phyloP scores from a whole-genome alignment of 2,329 filamentous ascomycete species.

The Ophiosphaerella herpotricha region DNA sequence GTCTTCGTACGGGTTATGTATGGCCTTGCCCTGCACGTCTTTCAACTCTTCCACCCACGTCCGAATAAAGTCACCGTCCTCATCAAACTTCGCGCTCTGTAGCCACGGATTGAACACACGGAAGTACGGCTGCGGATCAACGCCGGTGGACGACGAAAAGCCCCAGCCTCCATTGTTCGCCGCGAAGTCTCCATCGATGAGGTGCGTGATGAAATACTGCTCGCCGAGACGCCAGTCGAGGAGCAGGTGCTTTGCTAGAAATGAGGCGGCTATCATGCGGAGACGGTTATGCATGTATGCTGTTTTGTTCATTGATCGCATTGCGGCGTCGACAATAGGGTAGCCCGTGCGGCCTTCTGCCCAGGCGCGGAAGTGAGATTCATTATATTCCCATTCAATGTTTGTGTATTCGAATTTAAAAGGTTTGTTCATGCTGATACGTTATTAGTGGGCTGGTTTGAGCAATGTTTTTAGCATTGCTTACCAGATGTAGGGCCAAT shows the following conservation, averaged over 20 bases:
- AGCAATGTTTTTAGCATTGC: conserved; percentile 21
- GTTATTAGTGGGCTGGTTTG: conserved; percentile 9
- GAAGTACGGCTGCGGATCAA: conserved; percentile 89
- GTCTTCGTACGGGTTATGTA: conserved; percentile 81
- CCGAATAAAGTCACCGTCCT: conserved; percentile 76
- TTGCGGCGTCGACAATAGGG: conserved; percentile 57
- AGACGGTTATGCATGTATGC: conserved; percentile 60
- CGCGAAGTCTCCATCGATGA: conserved; percentile 55
- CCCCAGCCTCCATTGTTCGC: conserved; percentile 69
- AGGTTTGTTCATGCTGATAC: conserved; percentile 68
- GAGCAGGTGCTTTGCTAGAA: conserved; percentile 55
- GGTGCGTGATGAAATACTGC: conserved; percentile 56
- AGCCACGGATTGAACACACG: conserved; percentile 84
- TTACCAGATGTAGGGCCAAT: conserved; percentile 83
- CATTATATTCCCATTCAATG: conserved; percentile 71
- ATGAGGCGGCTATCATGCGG: conserved; percentile 57
- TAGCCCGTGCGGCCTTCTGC: conserved; percentile 54
- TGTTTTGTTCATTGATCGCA: conserved; percentile 56
- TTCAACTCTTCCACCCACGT: conserved; percentile 80
- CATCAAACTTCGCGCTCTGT: conserved; percentile 86
- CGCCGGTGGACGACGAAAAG: conserved; percentile 69
- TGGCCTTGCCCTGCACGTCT: conserved; percentile 65
- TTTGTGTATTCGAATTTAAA: conserved; percentile 86
- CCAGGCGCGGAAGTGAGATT: conserved; percentile 68
- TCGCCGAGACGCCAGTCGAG: conserved; percentile 58